phyloP scores from a whole-genome alignment of 805 yeast species.

The Yamadazyma endophytica region DNA sequence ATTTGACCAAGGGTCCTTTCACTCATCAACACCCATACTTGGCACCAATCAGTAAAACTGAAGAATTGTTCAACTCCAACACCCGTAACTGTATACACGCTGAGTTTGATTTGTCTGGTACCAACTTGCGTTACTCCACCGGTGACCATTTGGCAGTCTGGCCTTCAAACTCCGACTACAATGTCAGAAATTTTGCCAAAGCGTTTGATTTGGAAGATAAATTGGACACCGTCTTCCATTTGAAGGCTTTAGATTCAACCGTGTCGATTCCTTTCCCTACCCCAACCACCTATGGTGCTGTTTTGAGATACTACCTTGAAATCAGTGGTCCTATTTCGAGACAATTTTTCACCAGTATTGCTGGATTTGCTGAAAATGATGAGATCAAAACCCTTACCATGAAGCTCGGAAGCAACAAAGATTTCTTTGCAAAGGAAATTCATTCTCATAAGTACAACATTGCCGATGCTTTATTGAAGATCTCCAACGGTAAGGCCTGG shows the following conservation, averaged over 20 bases:
- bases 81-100: constrained; percentile 83
- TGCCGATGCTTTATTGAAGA: constrained; percentile 62
- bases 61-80: constrained; percentile 64
- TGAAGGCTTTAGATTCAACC: constrained; percentile 70
- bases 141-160: constrained; percentile 96
- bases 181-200: constrained; percentile 59
- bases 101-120: constrained; percentile 75
- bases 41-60: constrained; percentile 57
- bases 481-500: constrained; percentile 74
- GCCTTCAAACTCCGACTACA: constrained; percentile 84
- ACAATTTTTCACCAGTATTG: constrained; percentile 69
- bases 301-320: constrained; percentile 81
- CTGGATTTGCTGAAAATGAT: constrained; percentile 75
- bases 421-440: constrained; percentile 60
- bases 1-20: constrained; percentile 64
- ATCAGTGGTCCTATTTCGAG: constrained; percentile 92
- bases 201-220: constrained; percentile 58
- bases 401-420: constrained; percentile 64
- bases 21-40: constrained; percentile 78
- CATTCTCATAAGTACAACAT: constrained; percentile 60
- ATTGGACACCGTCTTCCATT: constrained; percentile 52
- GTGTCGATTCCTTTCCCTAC: constrained; percentile 60
- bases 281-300: constrained; percentile 87
- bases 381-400: constrained; percentile 47
- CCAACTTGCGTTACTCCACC: constrained; percentile 80